Evolutionary conservation across 2,329 filamentous ascomycete genomes (phyloP).

Genomic region (Phialophora chinensis): DNA sequence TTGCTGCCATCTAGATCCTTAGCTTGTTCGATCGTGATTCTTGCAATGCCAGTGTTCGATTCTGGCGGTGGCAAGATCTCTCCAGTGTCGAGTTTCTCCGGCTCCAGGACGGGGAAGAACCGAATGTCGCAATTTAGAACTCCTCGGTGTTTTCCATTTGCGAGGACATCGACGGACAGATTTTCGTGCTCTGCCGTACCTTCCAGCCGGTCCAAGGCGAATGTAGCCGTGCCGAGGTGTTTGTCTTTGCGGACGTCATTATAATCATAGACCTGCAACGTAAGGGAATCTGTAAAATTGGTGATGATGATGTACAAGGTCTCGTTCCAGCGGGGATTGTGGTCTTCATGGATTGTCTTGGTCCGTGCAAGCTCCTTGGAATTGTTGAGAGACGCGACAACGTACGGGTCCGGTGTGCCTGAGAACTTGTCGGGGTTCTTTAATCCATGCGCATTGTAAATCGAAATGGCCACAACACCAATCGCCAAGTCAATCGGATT

Average conservation of each 20-base stretch:
- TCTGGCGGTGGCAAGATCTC: constrained; percentile 81
- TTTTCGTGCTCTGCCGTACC: constrained; percentile 80
- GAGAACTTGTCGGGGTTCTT: constrained; percentile 96
- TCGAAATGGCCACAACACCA: constrained; percentile 86
- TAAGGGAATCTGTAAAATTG: constrained; percentile 84
- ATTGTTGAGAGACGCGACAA: constrained; percentile 81
- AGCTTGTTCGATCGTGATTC: constrained; percentile 91
- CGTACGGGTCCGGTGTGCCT: constrained; percentile 89
- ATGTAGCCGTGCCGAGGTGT: constrained; percentile 85
- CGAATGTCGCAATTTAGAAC: constrained; percentile 80
- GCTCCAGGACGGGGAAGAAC: constrained; percentile 91
- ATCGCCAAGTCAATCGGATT: constrained; percentile 94
- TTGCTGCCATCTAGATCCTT: constrained; percentile 94
- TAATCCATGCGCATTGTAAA: constrained; percentile 88
- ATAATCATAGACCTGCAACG: constrained; percentile 85
- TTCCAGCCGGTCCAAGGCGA: constrained; percentile 82
- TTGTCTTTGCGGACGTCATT: constrained; percentile 98
- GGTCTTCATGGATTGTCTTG: constrained; percentile 82
- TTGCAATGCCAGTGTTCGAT: constrained; percentile 89
- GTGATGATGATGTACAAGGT: constrained; percentile 95
- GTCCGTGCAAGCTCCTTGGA: constrained; percentile 83
- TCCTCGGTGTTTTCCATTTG: constrained; percentile 83
- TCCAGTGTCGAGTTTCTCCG: constrained; percentile 74
- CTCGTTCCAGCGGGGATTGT: constrained; percentile 93
- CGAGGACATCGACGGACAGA: constrained; percentile 79